A percentile compares a stretch with the other conserved stretches of the same genome.
Conservation (phyloP, 352 stramenopile species). For the Phytophthora fragariaefolia region DNA sequence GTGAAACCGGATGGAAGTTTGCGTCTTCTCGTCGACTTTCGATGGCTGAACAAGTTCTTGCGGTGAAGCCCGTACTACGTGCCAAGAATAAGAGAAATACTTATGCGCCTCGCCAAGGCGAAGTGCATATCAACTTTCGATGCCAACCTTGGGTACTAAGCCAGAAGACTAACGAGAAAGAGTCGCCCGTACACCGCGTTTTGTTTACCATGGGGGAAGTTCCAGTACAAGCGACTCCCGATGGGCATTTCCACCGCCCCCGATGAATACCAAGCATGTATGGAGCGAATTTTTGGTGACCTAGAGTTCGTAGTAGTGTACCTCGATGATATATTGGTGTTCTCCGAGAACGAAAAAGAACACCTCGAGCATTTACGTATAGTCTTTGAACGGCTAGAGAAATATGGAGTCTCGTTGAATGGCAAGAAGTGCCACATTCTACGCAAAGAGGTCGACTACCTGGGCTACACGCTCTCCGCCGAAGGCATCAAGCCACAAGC, state of each 20-base stretch:
- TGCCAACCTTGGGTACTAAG: slow-evolving; percentile 18
- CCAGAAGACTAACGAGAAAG: neutral
- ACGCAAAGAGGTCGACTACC: too few relatives aligned
- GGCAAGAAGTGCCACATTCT: slow-evolving; percentile 17
- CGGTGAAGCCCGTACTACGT: slow-evolving; percentile 14
- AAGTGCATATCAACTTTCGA: slow-evolving; percentile 12
- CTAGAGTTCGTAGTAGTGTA: slow-evolving; percentile 9
- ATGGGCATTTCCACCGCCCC: slow-evolving; percentile 5
- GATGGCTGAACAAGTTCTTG: slow-evolving; percentile 16
- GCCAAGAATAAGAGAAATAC: slow-evolving; percentile 2
- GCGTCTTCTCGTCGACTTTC: slow-evolving; percentile 7
- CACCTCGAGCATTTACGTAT: slow-evolving; percentile 11
- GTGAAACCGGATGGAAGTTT: slow-evolving; percentile 1
- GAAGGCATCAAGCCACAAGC: neutral
- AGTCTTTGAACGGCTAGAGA: slow-evolving; percentile 1
- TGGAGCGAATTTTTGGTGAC: slow-evolving; percentile 7
- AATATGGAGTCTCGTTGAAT: slow-evolving; percentile 10
- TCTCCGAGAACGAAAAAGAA: neutral
- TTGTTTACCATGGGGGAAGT: slow-evolving; percentile 2
- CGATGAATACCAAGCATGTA: slow-evolving; percentile 18
- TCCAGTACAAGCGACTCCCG: slow-evolving; percentile 11
- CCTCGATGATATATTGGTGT: slow-evolving; percentile 17
- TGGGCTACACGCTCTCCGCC: too few relatives aligned
- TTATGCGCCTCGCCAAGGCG: neutral
- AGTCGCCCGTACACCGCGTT: slow-evolving; percentile 9